phyloP scores from a whole-genome alignment of 176 grass and related monocot species.

The Paspalum vaginatum region DNA sequence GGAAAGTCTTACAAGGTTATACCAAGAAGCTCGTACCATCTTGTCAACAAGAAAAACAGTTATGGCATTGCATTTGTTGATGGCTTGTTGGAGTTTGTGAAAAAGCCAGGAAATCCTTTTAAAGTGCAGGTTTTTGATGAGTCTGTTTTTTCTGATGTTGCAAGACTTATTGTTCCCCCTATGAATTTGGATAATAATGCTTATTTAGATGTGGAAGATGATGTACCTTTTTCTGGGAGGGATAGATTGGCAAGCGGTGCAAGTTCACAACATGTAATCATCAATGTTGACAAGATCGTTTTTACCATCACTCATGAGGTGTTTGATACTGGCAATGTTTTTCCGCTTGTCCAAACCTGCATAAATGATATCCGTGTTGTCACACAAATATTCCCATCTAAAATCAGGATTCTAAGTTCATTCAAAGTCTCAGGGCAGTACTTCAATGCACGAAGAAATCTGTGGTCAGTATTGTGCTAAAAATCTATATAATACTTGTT shows the following conservation, averaged over 20 bases:
- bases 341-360: conserved; percentile 66
- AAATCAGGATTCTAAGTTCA: conserved; percentile 75
- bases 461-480: conserved; percentile 61
- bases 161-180: conserved; percentile 41
- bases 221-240: conserved; percentile 36
- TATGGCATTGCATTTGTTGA: conserved; percentile 75
- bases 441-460: conserved; percentile 62
- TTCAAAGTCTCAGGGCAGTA: conserved; percentile 62
- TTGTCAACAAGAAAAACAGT: conserved; percentile 80
- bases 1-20: conserved; percentile 58
- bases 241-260: conserved; percentile 48
- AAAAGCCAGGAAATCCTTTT: conserved; percentile 83
- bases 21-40: conserved; percentile 57
- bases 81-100: conserved; percentile 77
- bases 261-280: conserved; percentile 59
- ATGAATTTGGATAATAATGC: conserved; percentile 29
- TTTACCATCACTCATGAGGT: conserved; percentile 76
- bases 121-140: conserved; percentile 70
- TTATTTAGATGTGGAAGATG: conserved; percentile 54
- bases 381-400: conserved; percentile 61
- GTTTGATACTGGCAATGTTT: conserved; percentile 60
- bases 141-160: conserved; percentile 45
- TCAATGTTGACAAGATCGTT: conserved; percentile 61
- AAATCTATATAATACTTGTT: conserved; percentile 12
- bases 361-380: conserved; percentile 65